Percentiles rank a stretch among this genome's conserved stretches.
These are phyloP conservation scores for Lenwebbia sp. DNA, from an alignment of 345 rosid species.

Conservation along the genomic window DNA sequence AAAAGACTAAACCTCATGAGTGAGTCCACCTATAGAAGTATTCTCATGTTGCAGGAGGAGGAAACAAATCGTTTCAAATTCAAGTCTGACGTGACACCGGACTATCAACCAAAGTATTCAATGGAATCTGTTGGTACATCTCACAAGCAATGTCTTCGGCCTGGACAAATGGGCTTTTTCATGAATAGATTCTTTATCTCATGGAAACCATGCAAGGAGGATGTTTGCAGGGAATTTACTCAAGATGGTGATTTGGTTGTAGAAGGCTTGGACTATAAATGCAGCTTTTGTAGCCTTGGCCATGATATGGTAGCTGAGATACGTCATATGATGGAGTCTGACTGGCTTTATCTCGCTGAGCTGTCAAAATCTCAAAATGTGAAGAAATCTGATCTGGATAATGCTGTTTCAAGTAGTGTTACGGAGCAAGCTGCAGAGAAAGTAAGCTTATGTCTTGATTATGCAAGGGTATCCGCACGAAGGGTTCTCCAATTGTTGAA, in stretches of 20 bases:
- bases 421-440: conserved; percentile 2
- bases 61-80: conserved; percentile 50
- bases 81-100: conserved; percentile 20
- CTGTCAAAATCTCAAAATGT: conserved; percentile 24
- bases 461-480: conserved; percentile 34
- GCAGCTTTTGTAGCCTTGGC: conserved; percentile 15
- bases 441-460: conserved; percentile 6
- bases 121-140: conserved; percentile 3
- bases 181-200: conserved; percentile 69
- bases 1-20: conserved; percentile 48
- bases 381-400: conserved; percentile 10
- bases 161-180: conserved; percentile 46
- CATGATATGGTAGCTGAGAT: conserved; percentile 28
- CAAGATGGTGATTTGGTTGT: conserved; percentile 2
- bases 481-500: conserved; percentile 41
- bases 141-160: conserved; percentile 18
- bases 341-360: conserved; percentile 74
- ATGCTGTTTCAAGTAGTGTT: background rate
- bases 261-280: conserved; percentile 1
- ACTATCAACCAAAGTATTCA: conserved; percentile 9
- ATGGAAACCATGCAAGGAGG: conserved; percentile 33
- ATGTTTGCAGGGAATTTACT: background rate
- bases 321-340: conserved; percentile 61
- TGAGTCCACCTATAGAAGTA: conserved; percentile 43
- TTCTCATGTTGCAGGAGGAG: conserved; percentile 40